A percentile compares a stretch with the other conserved stretches of the same genome.
Conservation (phyloP, 2,329 filamentous ascomycete species). For the Colletotrichum camelliae region DNA sequence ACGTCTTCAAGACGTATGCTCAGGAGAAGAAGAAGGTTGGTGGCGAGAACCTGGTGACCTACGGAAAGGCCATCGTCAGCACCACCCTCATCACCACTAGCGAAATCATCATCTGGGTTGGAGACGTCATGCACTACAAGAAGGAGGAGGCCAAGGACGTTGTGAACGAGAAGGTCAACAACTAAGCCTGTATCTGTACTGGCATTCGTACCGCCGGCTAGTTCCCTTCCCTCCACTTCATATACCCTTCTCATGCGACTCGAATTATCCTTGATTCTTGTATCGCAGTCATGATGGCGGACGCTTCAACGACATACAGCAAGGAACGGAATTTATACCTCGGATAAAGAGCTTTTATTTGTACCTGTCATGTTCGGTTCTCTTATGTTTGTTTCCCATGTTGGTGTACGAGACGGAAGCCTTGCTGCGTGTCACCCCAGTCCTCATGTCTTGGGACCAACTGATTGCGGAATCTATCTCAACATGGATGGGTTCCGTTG, state of each 20-base stretch:
- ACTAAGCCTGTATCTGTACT: constrained; percentile 32
- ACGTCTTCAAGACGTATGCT: constrained; percentile 62
- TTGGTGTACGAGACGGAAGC: constrained; percentile 4
- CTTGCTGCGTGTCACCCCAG: not conserved
- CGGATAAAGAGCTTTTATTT: constrained; percentile 3
- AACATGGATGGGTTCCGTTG: not conserved
- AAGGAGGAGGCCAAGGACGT: constrained; percentile 65
- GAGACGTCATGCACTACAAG: constrained; percentile 63
- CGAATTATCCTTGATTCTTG: not conserved
- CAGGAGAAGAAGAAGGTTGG: constrained; percentile 68
- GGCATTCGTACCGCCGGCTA: not conserved
- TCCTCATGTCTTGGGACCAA: not conserved
- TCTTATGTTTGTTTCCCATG: constrained; percentile 8
- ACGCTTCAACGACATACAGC: constrained; percentile 20
- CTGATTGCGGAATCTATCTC: not conserved
- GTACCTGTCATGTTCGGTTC: not conserved
- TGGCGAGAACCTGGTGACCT: constrained; percentile 68
- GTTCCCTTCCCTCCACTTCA: not conserved
- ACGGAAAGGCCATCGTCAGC: constrained; percentile 72
- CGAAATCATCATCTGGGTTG: constrained; percentile 68
- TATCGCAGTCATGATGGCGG: constrained; percentile 8
- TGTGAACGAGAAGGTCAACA: constrained; percentile 56
- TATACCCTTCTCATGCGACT: constrained; percentile 12
- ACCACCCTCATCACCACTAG: constrained; percentile 71
- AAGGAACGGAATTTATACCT: constrained; percentile 21